Evolutionary conservation across 306 rosid species (phyloP).

Genomic region (Sindora glabra): DNA sequence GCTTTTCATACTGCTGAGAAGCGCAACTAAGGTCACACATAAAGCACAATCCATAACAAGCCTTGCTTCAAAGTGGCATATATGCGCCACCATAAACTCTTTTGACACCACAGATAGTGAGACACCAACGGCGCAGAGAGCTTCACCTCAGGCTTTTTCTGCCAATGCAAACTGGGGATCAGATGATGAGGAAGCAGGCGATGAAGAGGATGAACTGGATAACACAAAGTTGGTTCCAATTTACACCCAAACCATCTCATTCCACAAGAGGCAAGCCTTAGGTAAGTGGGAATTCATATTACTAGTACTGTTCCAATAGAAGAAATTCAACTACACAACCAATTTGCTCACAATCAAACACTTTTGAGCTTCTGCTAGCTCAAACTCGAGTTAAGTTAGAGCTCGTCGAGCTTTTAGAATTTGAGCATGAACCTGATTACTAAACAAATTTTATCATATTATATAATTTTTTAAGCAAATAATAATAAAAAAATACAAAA

Average conservation of each 20-base stretch:
- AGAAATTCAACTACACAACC: no score
- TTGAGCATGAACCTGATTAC: no score
- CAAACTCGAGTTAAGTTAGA: no score
- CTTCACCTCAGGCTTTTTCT: constrained; percentile 27
- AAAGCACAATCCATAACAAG: constrained; percentile 74
- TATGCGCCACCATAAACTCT: constrained; percentile 64
- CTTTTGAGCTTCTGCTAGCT: no score
- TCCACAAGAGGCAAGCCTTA: constrained; percentile 85
- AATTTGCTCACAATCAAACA: no score
- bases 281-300: constrained; percentile 36
- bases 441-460: no score
- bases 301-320: not conserved
- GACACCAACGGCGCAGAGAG: constrained; percentile 30
- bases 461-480: no score
- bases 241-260: constrained; percentile 58
- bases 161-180: constrained; percentile 26
- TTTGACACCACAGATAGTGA: constrained; percentile 53
- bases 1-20: constrained; percentile 61
- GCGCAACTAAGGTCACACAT: constrained; percentile 82
- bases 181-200: constrained; percentile 59
- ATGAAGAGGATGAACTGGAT: constrained; percentile 68
- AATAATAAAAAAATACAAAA: no score
- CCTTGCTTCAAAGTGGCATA: constrained; percentile 88
- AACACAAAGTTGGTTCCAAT: constrained; percentile 57
- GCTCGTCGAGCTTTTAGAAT: no score